Evolutionary conservation across 2,329 filamentous ascomycete species (phyloP), one percentile per base, ranked within the genome.

Genomic region (Arthroderma uncinatum): DNA sequence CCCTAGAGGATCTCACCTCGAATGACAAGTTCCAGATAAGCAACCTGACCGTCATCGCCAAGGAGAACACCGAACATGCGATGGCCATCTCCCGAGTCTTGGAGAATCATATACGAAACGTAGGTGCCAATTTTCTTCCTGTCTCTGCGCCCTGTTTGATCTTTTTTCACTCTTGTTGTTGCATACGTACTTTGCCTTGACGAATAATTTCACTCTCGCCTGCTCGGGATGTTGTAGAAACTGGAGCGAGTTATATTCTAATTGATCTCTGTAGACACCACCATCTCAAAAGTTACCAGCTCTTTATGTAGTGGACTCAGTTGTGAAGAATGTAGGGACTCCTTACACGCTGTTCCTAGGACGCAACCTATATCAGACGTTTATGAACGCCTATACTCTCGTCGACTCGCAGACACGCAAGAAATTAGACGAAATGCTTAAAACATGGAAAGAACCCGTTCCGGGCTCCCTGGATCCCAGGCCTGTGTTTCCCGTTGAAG

Each of bases 261-360:
- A 71, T 68, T 64, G 56, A 65, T 62, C 61, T 66, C 55, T 70
- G 63, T 73, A 98, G 93, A 89, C 87, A 56, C 82, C 89, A 48
- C 90, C 93, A 39, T 81, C 83, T 60, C 91, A 90, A 71, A 98
- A 97, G 69, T 78, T 98, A 2, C 91, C 93, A 16, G 89, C 93
- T n/a, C 80, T 98, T 28, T 98, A 97, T 74, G 89, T 98, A 63
- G 85, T 98, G 68, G 93, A 98, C 74, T 97, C 92, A 14, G 92
- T 98, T 60, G 91, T 95, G 69, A 98, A 98, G 74, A 97, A 98
- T 76, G 90, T 98, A 61, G 93, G 93, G 60, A 96, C 92, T 0
- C 93, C 93, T 6, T 98, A 98, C 73, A 97, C 92, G 0, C 79
- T 97, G 10, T 97, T 95, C 71, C 87, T 98, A 62, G 89, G 91